These are phyloP conservation scores for Amanita fuliginea DNA, from an alignment of 768 basidiomycete genomes.

Conservation along the genomic window DNA sequence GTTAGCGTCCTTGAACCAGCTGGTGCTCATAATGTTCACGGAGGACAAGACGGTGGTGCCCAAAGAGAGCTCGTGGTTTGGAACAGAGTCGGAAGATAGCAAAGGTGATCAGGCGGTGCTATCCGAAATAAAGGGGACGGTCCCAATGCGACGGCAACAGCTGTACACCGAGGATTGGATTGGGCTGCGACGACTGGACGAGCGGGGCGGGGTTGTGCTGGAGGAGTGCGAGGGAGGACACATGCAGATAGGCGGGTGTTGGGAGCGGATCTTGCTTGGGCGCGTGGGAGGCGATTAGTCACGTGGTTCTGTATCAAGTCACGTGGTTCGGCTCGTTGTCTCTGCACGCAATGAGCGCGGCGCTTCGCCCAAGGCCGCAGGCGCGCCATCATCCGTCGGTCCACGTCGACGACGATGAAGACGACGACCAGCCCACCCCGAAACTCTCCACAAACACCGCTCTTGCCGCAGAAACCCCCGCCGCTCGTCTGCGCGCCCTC, in stretches of 20 bases:
- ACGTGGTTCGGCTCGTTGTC: neutral
- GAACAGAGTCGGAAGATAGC: conserved; percentile 45
- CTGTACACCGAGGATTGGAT: conserved; percentile 78
- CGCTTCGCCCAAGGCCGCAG: conserved; percentile 10
- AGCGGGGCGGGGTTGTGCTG: conserved; percentile 47
- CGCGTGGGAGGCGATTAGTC: conserved; percentile 20
- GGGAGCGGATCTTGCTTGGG: conserved; percentile 38
- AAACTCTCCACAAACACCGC: conserved; percentile 18
- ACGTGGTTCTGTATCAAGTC: neutral
- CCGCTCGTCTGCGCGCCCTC: conserved; percentile 53
- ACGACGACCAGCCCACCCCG: conserved; percentile 29
- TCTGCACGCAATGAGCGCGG: conserved; percentile 14
- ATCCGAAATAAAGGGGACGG: conserved; percentile 19
- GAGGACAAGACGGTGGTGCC: conserved; percentile 72
- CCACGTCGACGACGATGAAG: conserved; percentile 19
- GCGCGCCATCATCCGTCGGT: neutral
- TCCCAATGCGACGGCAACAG: conserved; percentile 65
- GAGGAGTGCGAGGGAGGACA: conserved; percentile 62
- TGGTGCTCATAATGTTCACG: conserved; percentile 67
- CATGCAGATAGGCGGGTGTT: conserved; percentile 61
- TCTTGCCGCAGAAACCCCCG: conserved; percentile 32
- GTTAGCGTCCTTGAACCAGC: conserved; percentile 47
- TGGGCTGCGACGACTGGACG: conserved; percentile 61
- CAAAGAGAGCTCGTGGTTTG: conserved; percentile 83
- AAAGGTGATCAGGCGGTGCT: neutral